Base-by-base conservation (phyloP, 768 basidiomycete genomes). In the Calocybe indica region DNA sequence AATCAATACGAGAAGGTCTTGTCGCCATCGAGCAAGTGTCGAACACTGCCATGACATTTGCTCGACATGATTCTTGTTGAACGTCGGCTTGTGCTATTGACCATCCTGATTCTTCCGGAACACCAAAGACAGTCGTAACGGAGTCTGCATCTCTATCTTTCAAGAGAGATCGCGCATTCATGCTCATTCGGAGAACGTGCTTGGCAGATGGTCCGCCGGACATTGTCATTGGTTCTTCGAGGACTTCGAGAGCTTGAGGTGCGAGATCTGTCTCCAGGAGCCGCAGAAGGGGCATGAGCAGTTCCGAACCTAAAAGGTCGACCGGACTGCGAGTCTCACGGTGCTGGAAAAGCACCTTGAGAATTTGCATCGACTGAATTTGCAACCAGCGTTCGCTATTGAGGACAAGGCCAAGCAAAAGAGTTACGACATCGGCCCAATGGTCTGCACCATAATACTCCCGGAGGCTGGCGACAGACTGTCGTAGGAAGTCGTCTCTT, bases 181-280 rank as follows among this genome's bases (percentile, higher is more conserved):
- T 84, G 63, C 92, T 92, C 89, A 94, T 92, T 5, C 90, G 80
- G 15, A 94, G 72, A n/a, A 93, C 88, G 54, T 91, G 86, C 50
- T 86, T 86, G 1, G 90, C 88, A 0, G 84, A 76, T 40, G 80
- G 82, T 15, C 88, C 85, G 37, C 83, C 80, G 1, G 81, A 80
- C 67, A 92, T 85, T 13, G 76, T 79, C 64, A 89, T 81, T 0
- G 92, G 92, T 56, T 93, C 88, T 56, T 96, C 92, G 5, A 97
- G 75, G n/a, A 97, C 91, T 41, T 94, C 93, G 40, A 97, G 74
- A 1, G 92, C 93, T 52, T 88, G 81, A 6, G 83, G 66, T 7
- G 93, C 85, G 32, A 92, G 76, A 52, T 93, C 88, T 2, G 89
- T 90, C 55, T 88, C 85, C n/a, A 96, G 72, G 15, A 97, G 76